Evolutionary conservation across 805 yeast species (phyloP).

Genomic region (Jamesozyma piceae): DNA sequence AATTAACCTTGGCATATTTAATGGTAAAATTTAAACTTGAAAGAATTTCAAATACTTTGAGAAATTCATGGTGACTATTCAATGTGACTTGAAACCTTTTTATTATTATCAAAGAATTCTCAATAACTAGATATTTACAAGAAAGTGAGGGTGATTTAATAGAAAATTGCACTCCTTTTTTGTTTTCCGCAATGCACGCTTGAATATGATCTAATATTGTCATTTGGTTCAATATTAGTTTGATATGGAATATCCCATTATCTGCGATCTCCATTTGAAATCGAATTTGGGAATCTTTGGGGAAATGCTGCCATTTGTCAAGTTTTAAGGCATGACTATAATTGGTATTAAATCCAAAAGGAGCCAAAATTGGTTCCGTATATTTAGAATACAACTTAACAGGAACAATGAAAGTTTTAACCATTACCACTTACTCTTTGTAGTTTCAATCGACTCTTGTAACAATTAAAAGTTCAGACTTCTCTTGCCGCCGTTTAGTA

Average conservation of each 20-base stretch:
- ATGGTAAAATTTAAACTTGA: conserved; percentile 8
- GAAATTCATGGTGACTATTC: conserved; percentile 10
- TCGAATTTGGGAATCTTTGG: conserved; percentile 4
- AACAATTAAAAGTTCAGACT: too few species aligned
- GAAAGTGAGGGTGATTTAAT: conserved; percentile 20
- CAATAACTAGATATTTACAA: conserved; percentile 19
- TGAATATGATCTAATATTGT: conserved; percentile 1
- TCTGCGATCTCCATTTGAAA: conserved; percentile 3
- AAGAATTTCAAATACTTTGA: conserved; percentile 1
- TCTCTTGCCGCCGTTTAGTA: too few species aligned
- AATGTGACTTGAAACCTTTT: conserved; percentile 24
- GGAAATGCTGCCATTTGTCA: conserved; percentile 17
- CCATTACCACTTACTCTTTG: too few species aligned
- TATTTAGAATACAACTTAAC: conserved; percentile 18
- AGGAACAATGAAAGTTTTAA: neutral
- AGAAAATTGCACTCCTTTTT: conserved; percentile 15
- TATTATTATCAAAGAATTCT: conserved; percentile 1
- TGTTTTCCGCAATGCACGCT: neutral
- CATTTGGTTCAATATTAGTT: neutral
- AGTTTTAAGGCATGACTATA: conserved; percentile 6
- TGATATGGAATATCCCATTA: neutral
- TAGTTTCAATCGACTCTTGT: too few species aligned
- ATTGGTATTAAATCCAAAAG: conserved; percentile 17
- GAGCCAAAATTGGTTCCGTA: conserved; percentile 12
- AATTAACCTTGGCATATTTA: conserved; percentile 7